A percentile compares a stretch with the other conserved stretches of the same genome.
Conservation (phyloP, 2,329 filamentous ascomycete species). For the Xylaria sp. region DNA sequence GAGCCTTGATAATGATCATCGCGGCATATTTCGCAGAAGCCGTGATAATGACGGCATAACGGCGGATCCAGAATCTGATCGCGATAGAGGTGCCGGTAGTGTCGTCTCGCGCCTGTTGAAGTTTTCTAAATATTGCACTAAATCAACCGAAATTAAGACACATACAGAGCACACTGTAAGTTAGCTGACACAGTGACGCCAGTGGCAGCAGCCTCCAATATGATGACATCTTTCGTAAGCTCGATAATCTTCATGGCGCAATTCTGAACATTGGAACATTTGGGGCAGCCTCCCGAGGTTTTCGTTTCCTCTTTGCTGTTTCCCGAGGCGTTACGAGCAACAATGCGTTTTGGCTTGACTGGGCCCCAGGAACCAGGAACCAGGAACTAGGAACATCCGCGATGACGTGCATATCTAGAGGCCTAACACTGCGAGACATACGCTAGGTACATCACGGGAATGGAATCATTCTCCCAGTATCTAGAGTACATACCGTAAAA, state of each 20-base stretch:
- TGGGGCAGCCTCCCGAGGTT: too few species aligned
- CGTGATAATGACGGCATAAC: background rate
- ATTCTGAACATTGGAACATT: background rate
- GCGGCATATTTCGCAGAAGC: slow-evolving; percentile 9
- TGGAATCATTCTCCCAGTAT: too few species aligned
- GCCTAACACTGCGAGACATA: too few species aligned
- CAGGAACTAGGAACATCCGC: background rate
- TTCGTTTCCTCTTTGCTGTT: too few species aligned
- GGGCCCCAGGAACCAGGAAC: background rate
- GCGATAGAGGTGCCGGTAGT: too few species aligned
- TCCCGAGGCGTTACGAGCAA: background rate
- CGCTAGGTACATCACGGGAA: too few species aligned
- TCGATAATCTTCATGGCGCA: background rate
- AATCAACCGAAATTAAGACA: too few species aligned
- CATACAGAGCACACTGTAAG: too few species aligned
- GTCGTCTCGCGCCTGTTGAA: background rate
- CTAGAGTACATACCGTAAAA: too few species aligned
- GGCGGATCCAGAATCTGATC: background rate
- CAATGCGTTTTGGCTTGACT: background rate
- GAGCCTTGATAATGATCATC: slow-evolving; percentile 19
- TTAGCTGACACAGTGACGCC: background rate
- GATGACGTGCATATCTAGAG: slow-evolving; percentile 15
- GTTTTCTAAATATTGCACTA: too few species aligned
- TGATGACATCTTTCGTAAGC: background rate
- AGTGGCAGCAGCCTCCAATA: background rate